Percentiles rank a stretch among this genome's conserved stretches.
Conservation (phyloP, 805 yeast species). For the Candida ascalaphidarum region DNA sequence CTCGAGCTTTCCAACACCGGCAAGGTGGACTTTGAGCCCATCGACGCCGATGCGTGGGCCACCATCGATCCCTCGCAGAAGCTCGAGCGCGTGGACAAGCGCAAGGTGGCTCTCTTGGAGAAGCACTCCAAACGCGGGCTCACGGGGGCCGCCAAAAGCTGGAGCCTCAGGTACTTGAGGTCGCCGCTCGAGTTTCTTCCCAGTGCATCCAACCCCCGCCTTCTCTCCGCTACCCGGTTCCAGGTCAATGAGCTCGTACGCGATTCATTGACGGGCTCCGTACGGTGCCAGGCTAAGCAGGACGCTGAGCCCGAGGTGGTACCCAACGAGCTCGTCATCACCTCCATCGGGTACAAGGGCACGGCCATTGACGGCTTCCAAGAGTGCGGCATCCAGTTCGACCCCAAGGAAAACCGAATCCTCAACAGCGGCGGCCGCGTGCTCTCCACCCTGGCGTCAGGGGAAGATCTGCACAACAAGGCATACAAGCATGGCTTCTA, state of each 20-base stretch:
- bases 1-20: constrained; percentile 48
- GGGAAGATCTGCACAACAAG: constrained; percentile 8
- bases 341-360: constrained; percentile 81
- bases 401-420: constrained; percentile 14
- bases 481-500: constrained; percentile 46
- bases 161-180: constrained; percentile 65
- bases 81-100: constrained; percentile 47
- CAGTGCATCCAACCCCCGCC: constrained; percentile 21
- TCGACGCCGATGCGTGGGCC: constrained; percentile 23
- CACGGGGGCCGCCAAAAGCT: constrained; percentile 18
- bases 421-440: constrained; percentile 28
- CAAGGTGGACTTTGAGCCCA: constrained; percentile 32
- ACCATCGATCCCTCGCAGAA: constrained; percentile 14
- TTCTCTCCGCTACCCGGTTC: constrained; percentile 41
- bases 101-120: constrained; percentile 56
- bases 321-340: constrained; percentile 58
- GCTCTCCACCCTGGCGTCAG: constrained; percentile 5
- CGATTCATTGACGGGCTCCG: constrained; percentile 25
- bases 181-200: constrained; percentile 51
- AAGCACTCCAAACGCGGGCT: constrained; percentile 26
- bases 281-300: too few species aligned
- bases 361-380: constrained; percentile 51
- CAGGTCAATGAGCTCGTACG: constrained; percentile 36
- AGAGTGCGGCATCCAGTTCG: constrained; percentile 23
- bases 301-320: constrained; percentile 11